A percentile compares a stretch with the other conserved stretches of the same genome.
phyloP scores from a whole-genome alignment of 306 rosid genomes.

The Dryas alaskensis region DNA sequence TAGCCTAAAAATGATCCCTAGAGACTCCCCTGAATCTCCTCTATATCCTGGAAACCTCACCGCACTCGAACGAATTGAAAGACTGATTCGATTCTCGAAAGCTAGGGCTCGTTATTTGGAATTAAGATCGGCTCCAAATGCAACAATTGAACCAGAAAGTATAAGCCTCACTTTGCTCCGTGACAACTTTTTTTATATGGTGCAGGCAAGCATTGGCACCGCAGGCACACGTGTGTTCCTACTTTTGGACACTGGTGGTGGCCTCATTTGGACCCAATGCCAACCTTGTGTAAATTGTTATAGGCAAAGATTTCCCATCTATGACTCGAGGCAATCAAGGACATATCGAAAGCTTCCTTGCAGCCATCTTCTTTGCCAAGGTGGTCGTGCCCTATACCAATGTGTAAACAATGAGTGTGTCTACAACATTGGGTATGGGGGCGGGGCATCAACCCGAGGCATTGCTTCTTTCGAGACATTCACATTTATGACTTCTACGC shows the following conservation, averaged over 20 bases:
- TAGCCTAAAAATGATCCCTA: constrained; percentile 20
- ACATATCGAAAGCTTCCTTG: constrained; percentile 14
- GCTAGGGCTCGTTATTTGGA: constrained; percentile 2
- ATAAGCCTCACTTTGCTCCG: not conserved
- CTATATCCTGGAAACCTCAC: constrained; percentile 29
- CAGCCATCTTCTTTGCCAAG: constrained; percentile 6
- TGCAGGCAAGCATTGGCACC: not conserved
- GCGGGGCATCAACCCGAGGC: constrained; percentile 10
- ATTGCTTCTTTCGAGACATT: constrained; percentile 10
- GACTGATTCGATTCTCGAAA: not conserved
- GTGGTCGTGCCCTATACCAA: not conserved
- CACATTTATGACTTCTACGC: not conserved
- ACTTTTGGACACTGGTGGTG: constrained; percentile 19
- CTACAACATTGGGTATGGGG: constrained; percentile 8
- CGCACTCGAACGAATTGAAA: constrained; percentile 6
- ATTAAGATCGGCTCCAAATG: not conserved
- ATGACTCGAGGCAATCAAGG: not conserved
- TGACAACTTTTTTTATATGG: not conserved
- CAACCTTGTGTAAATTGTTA: constrained; percentile 18
- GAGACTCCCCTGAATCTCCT: constrained; percentile 20
- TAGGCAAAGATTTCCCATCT: not conserved
- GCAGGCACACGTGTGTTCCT: not conserved
- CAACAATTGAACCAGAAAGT: not conserved
- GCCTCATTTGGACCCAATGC: constrained; percentile 31
- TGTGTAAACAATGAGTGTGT: constrained; percentile 14